phyloP scores from a whole-genome alignment of 805 yeast genomes.

The Metschnikowia cubensis region DNA sequence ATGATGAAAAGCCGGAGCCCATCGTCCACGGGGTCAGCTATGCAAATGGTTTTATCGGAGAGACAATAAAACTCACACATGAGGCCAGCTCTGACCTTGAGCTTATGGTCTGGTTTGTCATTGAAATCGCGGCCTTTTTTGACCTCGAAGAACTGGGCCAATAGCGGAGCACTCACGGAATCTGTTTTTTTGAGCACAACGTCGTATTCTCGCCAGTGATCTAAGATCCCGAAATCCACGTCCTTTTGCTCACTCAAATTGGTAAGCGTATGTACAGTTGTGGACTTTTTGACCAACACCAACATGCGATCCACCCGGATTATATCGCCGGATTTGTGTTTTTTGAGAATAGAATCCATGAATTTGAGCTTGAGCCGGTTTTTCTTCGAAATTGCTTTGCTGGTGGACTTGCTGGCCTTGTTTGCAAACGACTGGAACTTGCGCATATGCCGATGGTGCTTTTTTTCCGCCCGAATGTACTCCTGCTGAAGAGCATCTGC shows the following conservation, averaged over 20 bases:
- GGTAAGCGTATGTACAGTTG: constrained; percentile 16
- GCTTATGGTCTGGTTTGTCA: constrained; percentile 21
- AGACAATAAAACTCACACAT: constrained; percentile 55
- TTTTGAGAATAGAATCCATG: constrained; percentile 20
- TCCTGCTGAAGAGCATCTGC: constrained; percentile 8
- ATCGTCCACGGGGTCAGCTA: constrained; percentile 32
- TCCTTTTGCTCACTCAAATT: constrained; percentile 47
- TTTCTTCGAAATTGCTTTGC: constrained; percentile 12
- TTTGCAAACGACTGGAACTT: constrained; percentile 24
- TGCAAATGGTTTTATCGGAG: constrained; percentile 65
- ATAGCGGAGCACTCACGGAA: constrained; percentile 46
- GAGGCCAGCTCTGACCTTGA: constrained; percentile 18
- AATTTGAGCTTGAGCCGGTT: constrained; percentile 20
- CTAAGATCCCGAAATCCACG: constrained; percentile 52
- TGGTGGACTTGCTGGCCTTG: constrained; percentile 23
- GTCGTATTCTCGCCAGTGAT: constrained; percentile 77
- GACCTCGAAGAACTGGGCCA: constrained; percentile 58
- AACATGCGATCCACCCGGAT: constrained; percentile 66
- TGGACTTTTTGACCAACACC: constrained; percentile 51
- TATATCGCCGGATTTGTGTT: constrained; percentile 50
- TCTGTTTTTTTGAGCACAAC: constrained; percentile 69
- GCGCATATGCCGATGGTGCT: constrained; percentile 15
- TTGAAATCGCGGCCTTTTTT: constrained; percentile 28
- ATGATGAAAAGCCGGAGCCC: constrained; percentile 46
- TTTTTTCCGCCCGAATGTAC: constrained; percentile 14